phyloP scores from a whole-genome alignment of 1,284 basidiomycete species.

The Moniliophthora roreri region DNA sequence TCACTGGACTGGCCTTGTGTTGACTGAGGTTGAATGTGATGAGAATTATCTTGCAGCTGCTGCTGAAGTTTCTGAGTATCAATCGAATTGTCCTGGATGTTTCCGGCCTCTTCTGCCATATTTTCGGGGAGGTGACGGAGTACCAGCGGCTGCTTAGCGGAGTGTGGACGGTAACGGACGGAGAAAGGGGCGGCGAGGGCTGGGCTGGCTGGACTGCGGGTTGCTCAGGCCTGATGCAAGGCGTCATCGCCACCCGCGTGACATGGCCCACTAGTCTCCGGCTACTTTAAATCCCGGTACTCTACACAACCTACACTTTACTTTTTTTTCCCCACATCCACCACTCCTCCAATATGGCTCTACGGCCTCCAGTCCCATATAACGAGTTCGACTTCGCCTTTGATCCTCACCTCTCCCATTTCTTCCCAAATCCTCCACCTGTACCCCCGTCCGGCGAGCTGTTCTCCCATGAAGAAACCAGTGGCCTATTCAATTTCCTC shows the following conservation, averaged over 20 bases:
- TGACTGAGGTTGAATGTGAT: constrained; percentile 7
- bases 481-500: constrained; percentile 72
- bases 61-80: constrained; percentile 63
- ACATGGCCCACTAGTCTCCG: not conserved
- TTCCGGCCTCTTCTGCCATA: constrained; percentile 69
- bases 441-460: constrained; percentile 71
- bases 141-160: constrained; percentile 23
- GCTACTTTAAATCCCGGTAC: not conserved
- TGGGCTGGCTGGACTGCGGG: not conserved
- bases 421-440: constrained; percentile 58
- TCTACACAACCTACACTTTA: not conserved
- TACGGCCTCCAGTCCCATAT: constrained; percentile 50
- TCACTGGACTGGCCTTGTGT: constrained; percentile 12
- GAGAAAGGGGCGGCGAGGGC: not conserved
- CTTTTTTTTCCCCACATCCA: constrained; percentile 8
- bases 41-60: constrained; percentile 38
- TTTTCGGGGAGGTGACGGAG: constrained; percentile 37
- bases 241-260: too few relatives aligned
- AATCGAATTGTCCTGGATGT: constrained; percentile 33
- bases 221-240: too few relatives aligned
- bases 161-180: constrained; percentile 1
- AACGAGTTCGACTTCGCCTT: constrained; percentile 66
- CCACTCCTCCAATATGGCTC: not conserved
- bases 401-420: constrained; percentile 50
- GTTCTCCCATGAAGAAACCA: constrained; percentile 70